These are phyloP conservation scores for Fusarium verticillioides DNA, from an alignment of 2,329 filamentous ascomycete species.

Conservation along the genomic window DNA sequence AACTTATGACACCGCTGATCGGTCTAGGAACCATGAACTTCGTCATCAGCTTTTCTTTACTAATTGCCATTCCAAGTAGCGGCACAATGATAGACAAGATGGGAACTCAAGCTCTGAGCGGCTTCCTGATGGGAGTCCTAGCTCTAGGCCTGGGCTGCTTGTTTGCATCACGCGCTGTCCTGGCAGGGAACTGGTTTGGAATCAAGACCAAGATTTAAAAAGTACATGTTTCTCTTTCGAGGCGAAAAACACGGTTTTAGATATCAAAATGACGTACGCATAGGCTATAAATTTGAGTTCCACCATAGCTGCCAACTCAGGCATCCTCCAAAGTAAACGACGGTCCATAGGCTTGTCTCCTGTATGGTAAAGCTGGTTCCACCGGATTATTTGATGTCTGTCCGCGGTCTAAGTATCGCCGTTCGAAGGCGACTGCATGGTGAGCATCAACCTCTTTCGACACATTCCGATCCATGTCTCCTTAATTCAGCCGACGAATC, in stretches of 20 bases:
- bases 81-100: conserved; percentile 10
- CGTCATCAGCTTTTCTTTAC: conserved; percentile 7
- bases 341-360: not conserved
- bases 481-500: not conserved
- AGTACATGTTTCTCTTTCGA: not conserved
- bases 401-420: not conserved
- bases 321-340: not conserved
- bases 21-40: conserved; percentile 3
- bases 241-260: not conserved
- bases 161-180: conserved; percentile 1
- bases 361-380: accelerated
- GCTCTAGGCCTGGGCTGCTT: not conserved
- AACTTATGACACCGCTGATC: too few species aligned
- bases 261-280: not conserved
- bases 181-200: conserved; percentile 1
- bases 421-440: not conserved
- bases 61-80: conserved; percentile 3
- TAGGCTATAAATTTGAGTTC: not conserved
- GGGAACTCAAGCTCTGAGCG: conserved; percentile 11
- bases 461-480: too few species aligned
- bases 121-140: not conserved
- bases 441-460: not conserved
- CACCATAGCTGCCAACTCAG: too few species aligned
- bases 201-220: conserved; percentile 1
- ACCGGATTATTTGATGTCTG: too few species aligned